Evolutionary conservation across 768 basidiomycete genomes (phyloP).

Genomic region (Amanita fuliginea): DNA sequence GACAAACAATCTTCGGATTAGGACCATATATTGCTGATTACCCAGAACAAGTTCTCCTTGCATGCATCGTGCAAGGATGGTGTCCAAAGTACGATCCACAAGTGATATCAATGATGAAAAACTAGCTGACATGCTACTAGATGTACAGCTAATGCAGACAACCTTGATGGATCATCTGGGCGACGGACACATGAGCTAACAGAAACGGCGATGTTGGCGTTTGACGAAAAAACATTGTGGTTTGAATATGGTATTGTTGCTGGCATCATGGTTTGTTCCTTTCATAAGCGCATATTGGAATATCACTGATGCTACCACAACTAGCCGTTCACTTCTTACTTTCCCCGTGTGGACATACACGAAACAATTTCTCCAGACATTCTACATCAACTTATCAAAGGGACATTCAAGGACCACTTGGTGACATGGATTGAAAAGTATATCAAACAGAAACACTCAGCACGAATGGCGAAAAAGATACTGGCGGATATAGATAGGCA

Average conservation of each 20-base stretch:
- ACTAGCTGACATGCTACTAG: not conserved
- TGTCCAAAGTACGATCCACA: not conserved
- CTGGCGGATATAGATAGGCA: not conserved
- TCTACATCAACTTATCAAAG: slow-evolving; percentile 25
- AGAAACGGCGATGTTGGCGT: slow-evolving; percentile 10
- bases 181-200: not conserved
- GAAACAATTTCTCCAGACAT: slow-evolving; percentile 19
- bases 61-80: not conserved
- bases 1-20: too few relatives aligned
- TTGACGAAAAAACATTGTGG: slow-evolving; percentile 16
- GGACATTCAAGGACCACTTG: slow-evolving; percentile 27
- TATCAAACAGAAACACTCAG: slow-evolving; percentile 10
- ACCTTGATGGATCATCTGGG: not conserved
- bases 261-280: slow-evolving; percentile 19
- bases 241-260: slow-evolving; percentile 20
- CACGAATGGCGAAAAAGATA: not conserved
- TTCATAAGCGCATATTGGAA: not conserved
- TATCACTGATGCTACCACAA: not conserved
- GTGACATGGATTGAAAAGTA: slow-evolving; percentile 21
- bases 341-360: slow-evolving; percentile 19
- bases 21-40: too few relatives aligned
- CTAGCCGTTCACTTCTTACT: not conserved
- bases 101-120: not conserved
- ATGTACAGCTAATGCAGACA: not conserved
- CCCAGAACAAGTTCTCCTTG: too few relatives aligned